These are phyloP conservation scores for Hirschioporus abietinus DNA, from an alignment of 768 basidiomycete species.

Conservation along the genomic window DNA sequence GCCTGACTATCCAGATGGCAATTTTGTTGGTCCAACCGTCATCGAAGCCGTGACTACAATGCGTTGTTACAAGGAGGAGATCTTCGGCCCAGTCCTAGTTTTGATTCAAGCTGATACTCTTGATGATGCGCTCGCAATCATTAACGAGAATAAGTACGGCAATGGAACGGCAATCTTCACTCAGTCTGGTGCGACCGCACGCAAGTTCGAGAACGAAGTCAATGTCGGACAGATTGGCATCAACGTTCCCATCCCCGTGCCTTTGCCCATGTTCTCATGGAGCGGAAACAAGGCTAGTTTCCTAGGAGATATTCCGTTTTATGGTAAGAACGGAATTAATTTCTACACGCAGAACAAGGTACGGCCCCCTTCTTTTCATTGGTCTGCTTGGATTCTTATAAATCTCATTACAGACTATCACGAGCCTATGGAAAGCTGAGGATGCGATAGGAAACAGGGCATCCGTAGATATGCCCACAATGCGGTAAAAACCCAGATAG, in stretches of 20 bases:
- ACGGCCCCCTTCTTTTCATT: constrained; percentile 5
- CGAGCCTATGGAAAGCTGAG: constrained; percentile 87
- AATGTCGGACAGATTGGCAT: constrained; percentile 93
- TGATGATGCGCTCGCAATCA: constrained; percentile 84
- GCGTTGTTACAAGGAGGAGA: constrained; percentile 88
- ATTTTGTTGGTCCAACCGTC: constrained; percentile 92
- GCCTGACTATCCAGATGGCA: constrained; percentile 75
- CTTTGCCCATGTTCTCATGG: constrained; percentile 93
- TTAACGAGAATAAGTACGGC: constrained; percentile 88
- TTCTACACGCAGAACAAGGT: constrained; percentile 95
- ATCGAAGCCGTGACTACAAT: constrained; percentile 78
- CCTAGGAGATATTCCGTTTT: constrained; percentile 86
- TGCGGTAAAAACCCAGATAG: constrained; percentile 1
- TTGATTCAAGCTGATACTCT: constrained; percentile 75
- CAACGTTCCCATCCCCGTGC: constrained; percentile 91
- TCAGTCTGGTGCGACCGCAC: constrained; percentile 90
- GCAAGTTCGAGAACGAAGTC: constrained; percentile 84
- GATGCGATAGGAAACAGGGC: constrained; percentile 76
- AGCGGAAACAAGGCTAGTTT: constrained; percentile 90
- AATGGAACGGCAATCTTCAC: constrained; percentile 97
- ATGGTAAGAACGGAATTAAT: constrained; percentile 87
- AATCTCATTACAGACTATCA: constrained; percentile 60
- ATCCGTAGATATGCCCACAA: constrained; percentile 82
- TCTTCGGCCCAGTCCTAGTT: constrained; percentile 88
- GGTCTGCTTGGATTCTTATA: neutral